A percentile compares a stretch with the other conserved stretches of the same genome.
Conservation (phyloP, 192 early-diverging fungal genomes). For the Podila epicladia region DNA sequence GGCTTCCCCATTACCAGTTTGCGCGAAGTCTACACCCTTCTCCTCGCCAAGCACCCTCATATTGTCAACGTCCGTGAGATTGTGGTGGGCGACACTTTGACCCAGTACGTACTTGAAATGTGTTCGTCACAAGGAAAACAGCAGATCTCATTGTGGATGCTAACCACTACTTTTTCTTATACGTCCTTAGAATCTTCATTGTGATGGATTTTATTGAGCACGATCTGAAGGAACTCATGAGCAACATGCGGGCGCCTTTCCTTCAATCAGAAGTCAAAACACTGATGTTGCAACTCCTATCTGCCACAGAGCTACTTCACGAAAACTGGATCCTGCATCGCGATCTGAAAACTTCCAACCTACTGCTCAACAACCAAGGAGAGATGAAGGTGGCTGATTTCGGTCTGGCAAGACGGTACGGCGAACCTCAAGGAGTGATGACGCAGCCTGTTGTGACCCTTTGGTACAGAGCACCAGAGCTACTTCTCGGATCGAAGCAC, state of each 20-base stretch:
- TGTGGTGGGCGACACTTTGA: conserved; percentile 69
- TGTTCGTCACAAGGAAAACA: not conserved
- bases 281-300: conserved; percentile 74
- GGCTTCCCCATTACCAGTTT: conserved; percentile 85
- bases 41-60: conserved; percentile 83
- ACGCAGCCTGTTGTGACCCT: conserved; percentile 75
- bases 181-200: conserved; percentile 81
- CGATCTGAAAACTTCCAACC: conserved; percentile 73
- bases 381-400: conserved; percentile 78
- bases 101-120: conserved; percentile 55
- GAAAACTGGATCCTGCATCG: conserved; percentile 78
- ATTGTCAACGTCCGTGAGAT: conserved; percentile 87
- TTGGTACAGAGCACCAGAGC: conserved; percentile 77
- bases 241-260: conserved; percentile 81
- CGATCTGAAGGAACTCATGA: conserved; percentile 93
- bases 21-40: conserved; percentile 80
- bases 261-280: conserved; percentile 88
- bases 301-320: conserved; percentile 69
- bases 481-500: conserved; percentile 66
- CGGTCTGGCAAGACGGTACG: conserved; percentile 71
- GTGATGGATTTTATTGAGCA: conserved; percentile 99
- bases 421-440: conserved; percentile 69
- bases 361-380: conserved; percentile 67
- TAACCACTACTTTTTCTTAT: conserved; percentile 2
- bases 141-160: not conserved